phyloP scores from a whole-genome alignment of 2,329 filamentous ascomycete genomes.

The Aspergillus arachidicola region DNA sequence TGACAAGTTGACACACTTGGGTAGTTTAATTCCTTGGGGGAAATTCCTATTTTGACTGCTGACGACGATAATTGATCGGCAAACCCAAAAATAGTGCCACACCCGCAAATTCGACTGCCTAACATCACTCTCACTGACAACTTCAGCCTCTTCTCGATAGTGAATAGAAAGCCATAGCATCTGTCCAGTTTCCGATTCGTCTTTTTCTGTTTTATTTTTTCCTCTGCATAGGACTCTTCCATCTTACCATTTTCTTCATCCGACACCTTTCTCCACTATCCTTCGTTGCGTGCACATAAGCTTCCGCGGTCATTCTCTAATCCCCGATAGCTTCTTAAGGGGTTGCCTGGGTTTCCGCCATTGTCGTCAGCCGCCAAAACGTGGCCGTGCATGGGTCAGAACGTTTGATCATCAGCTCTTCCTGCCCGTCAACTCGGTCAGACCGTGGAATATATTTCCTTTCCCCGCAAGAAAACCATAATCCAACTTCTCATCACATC shows the following conservation, averaged over 20 bases:
- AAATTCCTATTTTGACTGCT: not conserved
- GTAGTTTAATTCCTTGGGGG: not conserved
- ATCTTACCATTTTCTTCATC: too few relatives aligned
- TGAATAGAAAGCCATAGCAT: too few relatives aligned
- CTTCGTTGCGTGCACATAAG: not conserved
- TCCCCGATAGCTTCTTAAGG: not conserved
- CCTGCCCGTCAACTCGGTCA: not conserved
- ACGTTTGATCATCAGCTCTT: conserved; percentile 3
- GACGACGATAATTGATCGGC: conserved; percentile 4
- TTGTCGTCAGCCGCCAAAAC: conserved; percentile 9
- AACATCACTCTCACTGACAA: not conserved
- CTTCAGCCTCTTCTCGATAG: too few relatives aligned
- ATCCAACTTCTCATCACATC: not conserved
- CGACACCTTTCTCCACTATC: not conserved
- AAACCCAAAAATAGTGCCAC: conserved; percentile 2
- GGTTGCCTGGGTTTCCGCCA: conserved; percentile 3
- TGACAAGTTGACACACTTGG: not conserved
- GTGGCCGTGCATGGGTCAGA: conserved; percentile 12
- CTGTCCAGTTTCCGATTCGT: too few relatives aligned
- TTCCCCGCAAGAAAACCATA: not conserved
- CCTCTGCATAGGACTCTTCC: not conserved
- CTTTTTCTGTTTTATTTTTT: not conserved
- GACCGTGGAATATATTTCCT: conserved; percentile 4
- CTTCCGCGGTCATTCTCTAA: not conserved
- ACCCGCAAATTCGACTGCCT: conserved; percentile 2